Evolutionary conservation across 1,284 basidiomycete genomes (phyloP).

Genomic region (Irpex sp.): DNA sequence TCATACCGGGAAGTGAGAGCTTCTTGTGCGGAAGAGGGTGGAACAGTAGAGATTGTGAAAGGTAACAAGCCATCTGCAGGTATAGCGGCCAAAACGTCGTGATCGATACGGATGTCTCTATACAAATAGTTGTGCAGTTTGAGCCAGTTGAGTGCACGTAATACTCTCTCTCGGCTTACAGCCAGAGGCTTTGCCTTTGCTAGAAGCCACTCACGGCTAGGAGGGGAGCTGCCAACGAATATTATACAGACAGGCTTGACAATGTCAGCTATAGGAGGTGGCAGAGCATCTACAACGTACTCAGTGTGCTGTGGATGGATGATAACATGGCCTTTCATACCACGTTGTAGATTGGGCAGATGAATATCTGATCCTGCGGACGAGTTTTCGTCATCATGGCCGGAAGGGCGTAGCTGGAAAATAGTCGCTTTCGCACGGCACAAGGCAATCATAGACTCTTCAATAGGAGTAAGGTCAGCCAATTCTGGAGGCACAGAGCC

Average conservation of each 20-base stretch:
- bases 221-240: constrained; percentile 39
- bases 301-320: constrained; percentile 42
- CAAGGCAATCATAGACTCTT: constrained; percentile 38
- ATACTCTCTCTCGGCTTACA: background rate
- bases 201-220: constrained; percentile 40
- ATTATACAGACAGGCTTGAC: constrained; percentile 36
- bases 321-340: constrained; percentile 42
- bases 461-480: constrained; percentile 32
- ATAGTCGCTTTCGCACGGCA: constrained; percentile 35
- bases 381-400: no score
- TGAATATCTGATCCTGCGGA: constrained; percentile 14
- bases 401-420: background rate
- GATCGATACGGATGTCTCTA: background rate
- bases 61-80: background rate
- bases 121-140: background rate
- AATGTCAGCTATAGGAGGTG: background rate
- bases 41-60: constrained; percentile 34
- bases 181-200: constrained; percentile 15
- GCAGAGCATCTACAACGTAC: constrained; percentile 29
- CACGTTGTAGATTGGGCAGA: constrained; percentile 30
- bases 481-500: constrained; percentile 34
- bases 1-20: constrained; percentile 42
- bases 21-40: constrained; percentile 30
- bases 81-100: background rate
- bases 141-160: background rate